Base-by-base conservation (phyloP, 2,329 filamentous ascomycete species). In the Cercospora sesami region DNA sequence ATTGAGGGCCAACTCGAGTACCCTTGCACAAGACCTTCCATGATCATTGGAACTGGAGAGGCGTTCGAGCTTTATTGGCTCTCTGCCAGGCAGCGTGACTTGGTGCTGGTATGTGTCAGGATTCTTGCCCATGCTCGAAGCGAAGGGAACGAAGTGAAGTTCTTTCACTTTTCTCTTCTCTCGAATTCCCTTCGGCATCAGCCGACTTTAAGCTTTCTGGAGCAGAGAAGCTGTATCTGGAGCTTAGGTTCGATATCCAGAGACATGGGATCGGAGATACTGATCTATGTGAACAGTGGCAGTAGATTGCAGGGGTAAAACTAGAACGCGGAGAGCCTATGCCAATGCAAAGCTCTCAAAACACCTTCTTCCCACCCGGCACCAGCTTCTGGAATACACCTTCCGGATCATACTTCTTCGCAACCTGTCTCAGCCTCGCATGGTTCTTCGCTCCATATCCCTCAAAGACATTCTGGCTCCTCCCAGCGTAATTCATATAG, bases 401-500 rank as follows among this genome's bases (percentile, higher is more conserved):
- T 7, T 68, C 61, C 2, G 66, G 68, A 67, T 71, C 68, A 55
- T 59, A 67, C 61, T 67, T 60, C 53, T 28, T 60, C 26, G 58
- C 51, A 18, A 69, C 53, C 31, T 23, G 28, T 59, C 68, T 69
- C 65, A 71, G 51, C 31, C 53, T 67, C 48, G 58, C 57, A 42
- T 65, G n/a, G 61, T 68, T 69, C 12, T n/a, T 57, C 55, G 59
- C 31, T 16, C 69, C 69, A 65, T 71, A 71, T 28, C 69, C 68
- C 42, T 64, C 63, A n/a, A 71, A 68, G 1, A 71, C 69, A 14
- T 28, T 30, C 60, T 69, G 67, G 33, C 60, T 58, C 30, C 36
- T 18, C n/a, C 65, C 67, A 8, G 66, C 70, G 53, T 71, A 71
- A 36, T 71, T 71, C 66, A 64, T 39, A 60, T 71, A 71, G 12